These are phyloP conservation scores for Xerocomellus intermedius DNA, from an alignment of 768 basidiomycete species.

Conservation along the genomic window DNA sequence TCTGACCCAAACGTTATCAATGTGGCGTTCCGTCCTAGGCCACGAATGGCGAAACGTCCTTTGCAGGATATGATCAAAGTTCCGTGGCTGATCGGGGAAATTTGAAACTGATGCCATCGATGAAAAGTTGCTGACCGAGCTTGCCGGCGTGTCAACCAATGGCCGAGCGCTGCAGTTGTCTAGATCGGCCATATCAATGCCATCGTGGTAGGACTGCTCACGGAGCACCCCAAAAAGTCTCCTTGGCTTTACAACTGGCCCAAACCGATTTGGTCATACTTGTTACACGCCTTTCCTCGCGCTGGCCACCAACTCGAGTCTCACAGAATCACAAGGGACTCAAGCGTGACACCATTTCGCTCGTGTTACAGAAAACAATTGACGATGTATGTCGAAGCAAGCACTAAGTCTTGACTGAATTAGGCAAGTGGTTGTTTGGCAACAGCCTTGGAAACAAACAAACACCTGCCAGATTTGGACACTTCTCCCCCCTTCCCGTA, in stretches of 20 bases:
- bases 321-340: not conserved
- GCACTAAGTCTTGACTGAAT: not conserved
- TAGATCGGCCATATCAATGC: not conserved
- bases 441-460: conserved; percentile 31
- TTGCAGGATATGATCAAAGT: not conserved
- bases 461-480: conserved; percentile 18
- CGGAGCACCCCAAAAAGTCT: not conserved
- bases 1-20: not conserved
- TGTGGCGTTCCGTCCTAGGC: not conserved
- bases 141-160: not conserved
- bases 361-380: not conserved
- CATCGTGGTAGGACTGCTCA: not conserved
- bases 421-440: conserved; percentile 24
- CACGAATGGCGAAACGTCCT: not conserved
- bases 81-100: conserved; percentile 7
- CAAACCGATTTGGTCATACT: not conserved
- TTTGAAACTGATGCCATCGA: conserved; percentile 10
- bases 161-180: not conserved
- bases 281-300: too few relatives aligned
- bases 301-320: not conserved
- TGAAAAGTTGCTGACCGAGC: conserved; percentile 1
- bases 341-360: not conserved
- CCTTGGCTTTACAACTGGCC: not conserved
- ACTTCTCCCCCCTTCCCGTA: not conserved
- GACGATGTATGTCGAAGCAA: not conserved